phyloP scores from a whole-genome alignment of 257 asterid species.

The Solanum chmielewskii region DNA sequence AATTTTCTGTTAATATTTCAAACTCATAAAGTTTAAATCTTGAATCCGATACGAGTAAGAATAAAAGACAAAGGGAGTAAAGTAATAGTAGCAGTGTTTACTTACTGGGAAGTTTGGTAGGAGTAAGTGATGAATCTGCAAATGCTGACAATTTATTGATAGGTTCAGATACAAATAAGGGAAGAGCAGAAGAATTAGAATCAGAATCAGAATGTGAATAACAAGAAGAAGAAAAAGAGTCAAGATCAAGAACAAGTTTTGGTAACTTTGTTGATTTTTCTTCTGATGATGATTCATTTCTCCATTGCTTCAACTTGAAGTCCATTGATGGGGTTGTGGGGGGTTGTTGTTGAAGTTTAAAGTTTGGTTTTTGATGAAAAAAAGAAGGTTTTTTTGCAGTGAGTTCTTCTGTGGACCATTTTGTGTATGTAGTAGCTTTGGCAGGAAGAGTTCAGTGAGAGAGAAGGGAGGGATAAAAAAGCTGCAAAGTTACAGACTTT shows the following conservation, averaged over 20 bases:
- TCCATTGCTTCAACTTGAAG: slow-evolving; percentile 70
- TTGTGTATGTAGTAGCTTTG: not conserved
- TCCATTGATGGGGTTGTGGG: slow-evolving; percentile 28
- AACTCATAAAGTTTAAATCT: not conserved
- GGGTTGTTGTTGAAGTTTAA: not conserved
- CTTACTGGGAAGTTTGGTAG: slow-evolving; percentile 38
- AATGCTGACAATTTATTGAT: slow-evolving; percentile 30
- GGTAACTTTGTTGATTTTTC: slow-evolving; percentile 17
- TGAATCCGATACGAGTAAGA: not conserved
- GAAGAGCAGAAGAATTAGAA: slow-evolving; percentile 24
- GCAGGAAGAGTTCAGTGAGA: not conserved
- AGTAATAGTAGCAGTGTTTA: not conserved
- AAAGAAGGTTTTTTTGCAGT: not conserved
- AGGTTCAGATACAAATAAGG: slow-evolving; percentile 58
- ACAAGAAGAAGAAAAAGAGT: not conserved
- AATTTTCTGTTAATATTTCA: fast-evolving
- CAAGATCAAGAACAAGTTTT: slow-evolving; percentile 29
- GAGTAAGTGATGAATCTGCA: slow-evolving; percentile 18
- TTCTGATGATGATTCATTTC: slow-evolving; percentile 15
- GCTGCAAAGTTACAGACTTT: not conserved
- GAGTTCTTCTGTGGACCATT: not conserved
- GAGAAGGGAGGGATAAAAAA: not conserved
- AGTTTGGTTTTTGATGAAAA: not conserved
- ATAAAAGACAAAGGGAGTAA: not conserved
- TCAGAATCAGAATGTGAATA: not conserved